Percentiles rank a stretch among this genome's conserved stretches.
Evolutionary conservation across 177 flowering plant genomes (phyloP).

Genomic region (Vitis hybrid): DNA sequence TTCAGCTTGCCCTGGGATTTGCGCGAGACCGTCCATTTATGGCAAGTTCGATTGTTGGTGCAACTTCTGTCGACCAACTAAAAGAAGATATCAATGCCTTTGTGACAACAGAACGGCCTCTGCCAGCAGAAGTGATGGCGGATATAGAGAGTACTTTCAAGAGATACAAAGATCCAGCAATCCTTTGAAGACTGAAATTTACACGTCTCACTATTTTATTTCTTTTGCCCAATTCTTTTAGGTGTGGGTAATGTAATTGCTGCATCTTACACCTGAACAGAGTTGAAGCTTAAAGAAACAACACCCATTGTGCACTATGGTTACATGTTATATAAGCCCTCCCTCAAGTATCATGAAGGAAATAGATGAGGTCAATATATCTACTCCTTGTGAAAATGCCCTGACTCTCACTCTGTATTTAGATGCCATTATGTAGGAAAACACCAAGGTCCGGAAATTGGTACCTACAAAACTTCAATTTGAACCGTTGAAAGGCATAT

Average conservation of each 20-base stretch:
- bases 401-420: too few species aligned
- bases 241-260: not conserved
- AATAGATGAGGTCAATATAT: too few species aligned
- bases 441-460: too few species aligned
- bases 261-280: not conserved
- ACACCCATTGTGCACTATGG: not conserved
- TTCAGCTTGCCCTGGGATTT: constrained; percentile 87
- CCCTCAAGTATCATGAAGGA: too few species aligned
- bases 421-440: too few species aligned
- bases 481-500: too few species aligned
- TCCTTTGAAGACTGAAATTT: constrained; percentile 24
- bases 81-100: constrained; percentile 84
- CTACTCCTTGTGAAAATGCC: too few species aligned
- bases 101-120: constrained; percentile 61
- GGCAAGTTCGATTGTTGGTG: constrained; percentile 92
- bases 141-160: constrained; percentile 67
- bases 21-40: constrained; percentile 80
- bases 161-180: constrained; percentile 80
- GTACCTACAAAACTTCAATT: too few species aligned
- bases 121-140: constrained; percentile 61
- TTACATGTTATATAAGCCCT: not conserved
- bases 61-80: constrained; percentile 81
- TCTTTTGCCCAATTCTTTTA: not conserved
- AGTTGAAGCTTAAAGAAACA: not conserved
- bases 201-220: not conserved